Percentiles rank a stretch among this genome's conserved stretches.
Evolutionary conservation across 2,329 filamentous ascomycete genomes (phyloP).

Genomic region (Cercospora zeina): DNA sequence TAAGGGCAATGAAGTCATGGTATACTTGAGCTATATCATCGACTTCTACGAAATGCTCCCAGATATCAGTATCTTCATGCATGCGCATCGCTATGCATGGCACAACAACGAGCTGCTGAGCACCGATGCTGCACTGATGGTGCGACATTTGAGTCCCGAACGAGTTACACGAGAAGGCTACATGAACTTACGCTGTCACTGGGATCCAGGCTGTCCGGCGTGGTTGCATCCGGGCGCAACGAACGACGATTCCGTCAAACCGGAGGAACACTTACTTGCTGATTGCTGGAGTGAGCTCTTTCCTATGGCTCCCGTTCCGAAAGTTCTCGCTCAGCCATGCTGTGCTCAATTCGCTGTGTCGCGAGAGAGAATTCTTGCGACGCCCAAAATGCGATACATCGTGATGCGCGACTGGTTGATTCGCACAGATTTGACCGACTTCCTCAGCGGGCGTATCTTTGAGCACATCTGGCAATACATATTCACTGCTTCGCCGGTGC

Average conservation of each 20-base stretch:
- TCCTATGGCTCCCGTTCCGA: slow-evolving; percentile 49
- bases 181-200: slow-evolving; percentile 58
- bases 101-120: slow-evolving; percentile 57
- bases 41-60: slow-evolving; percentile 62
- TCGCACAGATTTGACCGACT: slow-evolving; percentile 57
- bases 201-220: slow-evolving; percentile 57
- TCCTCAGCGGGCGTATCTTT: slow-evolving; percentile 60
- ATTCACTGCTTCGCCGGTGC: slow-evolving; percentile 54
- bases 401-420: slow-evolving; percentile 63
- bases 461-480: slow-evolving; percentile 66
- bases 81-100: slow-evolving; percentile 60
- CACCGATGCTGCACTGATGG: slow-evolving; percentile 48
- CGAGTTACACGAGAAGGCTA: slow-evolving; percentile 54
- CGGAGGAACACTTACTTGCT: slow-evolving; percentile 49
- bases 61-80: slow-evolving; percentile 62
- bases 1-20: slow-evolving; percentile 64
- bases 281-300: slow-evolving; percentile 52
- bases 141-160: slow-evolving; percentile 48
- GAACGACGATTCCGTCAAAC: slow-evolving; percentile 41
- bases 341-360: slow-evolving; percentile 66
- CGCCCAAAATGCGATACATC: slow-evolving; percentile 56
- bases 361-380: slow-evolving; percentile 56
- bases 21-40: slow-evolving; percentile 63
- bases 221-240: slow-evolving; percentile 55
- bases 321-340: slow-evolving; percentile 60